Evolutionary conservation across 2,329 filamentous ascomycete genomes (phyloP).

Genomic region (Rasamsonia emersonii): DNA sequence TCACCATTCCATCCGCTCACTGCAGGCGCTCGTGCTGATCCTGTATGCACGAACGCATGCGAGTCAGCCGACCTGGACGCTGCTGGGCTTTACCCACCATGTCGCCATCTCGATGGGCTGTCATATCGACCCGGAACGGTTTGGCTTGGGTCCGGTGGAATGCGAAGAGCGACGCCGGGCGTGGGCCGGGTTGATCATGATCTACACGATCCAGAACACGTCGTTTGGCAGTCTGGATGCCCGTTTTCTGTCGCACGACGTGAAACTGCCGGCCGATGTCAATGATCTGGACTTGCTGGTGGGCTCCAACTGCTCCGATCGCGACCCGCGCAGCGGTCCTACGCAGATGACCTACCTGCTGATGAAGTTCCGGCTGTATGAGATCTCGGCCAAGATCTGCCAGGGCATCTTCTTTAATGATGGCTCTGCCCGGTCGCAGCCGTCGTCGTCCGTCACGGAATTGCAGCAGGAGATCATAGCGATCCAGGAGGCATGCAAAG

Average conservation of each 20-base stretch:
- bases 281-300: slow-evolving; percentile 28
- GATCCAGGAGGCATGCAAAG: slow-evolving; percentile 23
- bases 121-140: slow-evolving; percentile 32
- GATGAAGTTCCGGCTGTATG: slow-evolving; percentile 28
- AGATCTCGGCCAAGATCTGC: slow-evolving; percentile 28
- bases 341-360: slow-evolving; percentile 37
- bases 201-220: slow-evolving; percentile 32
- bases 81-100: slow-evolving; percentile 32
- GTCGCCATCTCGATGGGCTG: slow-evolving; percentile 35
- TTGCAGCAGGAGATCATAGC: slow-evolving; percentile 23
- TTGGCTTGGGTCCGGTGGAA: slow-evolving; percentile 26
- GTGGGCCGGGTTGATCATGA: slow-evolving; percentile 33
- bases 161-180: slow-evolving; percentile 31
- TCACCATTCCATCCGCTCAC: slow-evolving; percentile 31
- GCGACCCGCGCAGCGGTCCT: slow-evolving; percentile 16
- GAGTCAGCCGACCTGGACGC: slow-evolving; percentile 29
- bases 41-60: slow-evolving; percentile 30
- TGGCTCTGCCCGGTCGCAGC: slow-evolving; percentile 14
- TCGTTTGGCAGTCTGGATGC: slow-evolving; percentile 28
- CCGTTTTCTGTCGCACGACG: slow-evolving; percentile 18
- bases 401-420: slow-evolving; percentile 26
- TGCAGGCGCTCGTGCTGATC: slow-evolving; percentile 32
- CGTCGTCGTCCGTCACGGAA: slow-evolving; percentile 13
- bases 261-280: slow-evolving; percentile 26
- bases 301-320: slow-evolving; percentile 12